Evolutionary conservation across 2,329 filamentous ascomycete genomes (phyloP), one percentile per base, ranked within the genome.

Genomic region (Diplocarpon rosae): DNA sequence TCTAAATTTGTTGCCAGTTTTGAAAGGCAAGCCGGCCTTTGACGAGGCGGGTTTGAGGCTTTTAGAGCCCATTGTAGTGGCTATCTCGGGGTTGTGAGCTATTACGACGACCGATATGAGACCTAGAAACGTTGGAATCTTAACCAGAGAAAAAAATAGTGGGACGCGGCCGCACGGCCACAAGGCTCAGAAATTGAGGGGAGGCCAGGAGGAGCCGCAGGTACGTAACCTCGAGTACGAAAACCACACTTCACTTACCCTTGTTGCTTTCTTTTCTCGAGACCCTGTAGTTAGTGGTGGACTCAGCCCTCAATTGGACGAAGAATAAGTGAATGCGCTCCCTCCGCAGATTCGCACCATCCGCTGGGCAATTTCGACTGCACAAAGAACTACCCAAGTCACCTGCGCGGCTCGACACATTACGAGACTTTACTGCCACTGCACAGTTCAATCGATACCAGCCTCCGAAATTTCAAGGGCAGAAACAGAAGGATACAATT

Each of bases 1-100:
- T 60, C 80, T 81, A 16, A 85, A 66, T 64, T 95, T 95, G 67
- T 94, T 94, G 49, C 71, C 73, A 1, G 79, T 70, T 52, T 75
- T 76, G 60, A 73, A 70, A 3, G 72, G 69, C 33, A 69, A 56
- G 13, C 63, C 64, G 39, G 62, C 67, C 56, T 67, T 69, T 27
- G 65, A 62, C 31, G 66, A 69, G 44, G 51, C 35, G 12, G 63
- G 65, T 48, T 62, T 65, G 39, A 61, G 59, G 36, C 69, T 68
- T 50, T 67, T 72, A 17, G 67, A 66, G 28, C 66, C 69, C 75
- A 78, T 78, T 46, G 35, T 49, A 44, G 32, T 17, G 43, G 38
- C 29, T 50, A 31, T 52, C 49, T 48, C 43, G 51, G 54, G 49
- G 48, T 54, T 36, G 24, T 36, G 28, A 16, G 37, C 41, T 32